Base-by-base conservation (phyloP, 371 early-diverging fungal species). In the Mucor ambiguus region DNA sequence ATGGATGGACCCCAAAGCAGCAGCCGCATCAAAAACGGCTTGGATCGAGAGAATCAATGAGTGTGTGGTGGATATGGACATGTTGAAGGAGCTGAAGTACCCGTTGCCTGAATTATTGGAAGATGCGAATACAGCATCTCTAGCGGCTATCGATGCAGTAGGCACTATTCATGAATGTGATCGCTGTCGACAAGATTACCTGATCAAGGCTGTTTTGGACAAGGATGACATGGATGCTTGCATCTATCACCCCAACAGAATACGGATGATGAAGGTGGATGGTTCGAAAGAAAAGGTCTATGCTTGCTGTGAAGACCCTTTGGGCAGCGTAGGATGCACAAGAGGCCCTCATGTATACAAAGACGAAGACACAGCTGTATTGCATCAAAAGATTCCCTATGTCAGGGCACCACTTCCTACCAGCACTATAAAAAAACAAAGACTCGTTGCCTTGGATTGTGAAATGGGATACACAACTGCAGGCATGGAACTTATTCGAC, bases 401-500 rank as follows among this genome's bases (percentile, higher is more conserved):
- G 55, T 82, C 7, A 54, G 60, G 29, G 72, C 78, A 29, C 83
- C 85, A 0, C 6, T 22, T 3, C 22, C 24, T 1, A 24, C 4
- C 22, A 18, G 6, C 10, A 5, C 28, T 4, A 24, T 33, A n/a
- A 29, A 24, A 46, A 16, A 30, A 30, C 38, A 57, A 41, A 22
- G 49, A 3, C 26, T 86, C 12, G 74, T 82, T 2, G 83, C 80
- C 1, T 61, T 82, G 29, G 83, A 82, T 68, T 82, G 83, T 69
- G 83, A 82, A 54, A 82, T 82, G 87, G 82, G 75, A 0, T 82
- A 82, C 63, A 82, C 83, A 14, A 82, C 83, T 28, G 73, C 64
- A 7, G 88, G 88, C 2, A 84, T 87, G 73, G 88, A 88, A 33
- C 57, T 88, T 64, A 79, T 85, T 35, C 78, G 88, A 41, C 64